Evolutionary conservation across 345 rosid genomes (phyloP).

Genomic region (Iberis pinnata): DNA sequence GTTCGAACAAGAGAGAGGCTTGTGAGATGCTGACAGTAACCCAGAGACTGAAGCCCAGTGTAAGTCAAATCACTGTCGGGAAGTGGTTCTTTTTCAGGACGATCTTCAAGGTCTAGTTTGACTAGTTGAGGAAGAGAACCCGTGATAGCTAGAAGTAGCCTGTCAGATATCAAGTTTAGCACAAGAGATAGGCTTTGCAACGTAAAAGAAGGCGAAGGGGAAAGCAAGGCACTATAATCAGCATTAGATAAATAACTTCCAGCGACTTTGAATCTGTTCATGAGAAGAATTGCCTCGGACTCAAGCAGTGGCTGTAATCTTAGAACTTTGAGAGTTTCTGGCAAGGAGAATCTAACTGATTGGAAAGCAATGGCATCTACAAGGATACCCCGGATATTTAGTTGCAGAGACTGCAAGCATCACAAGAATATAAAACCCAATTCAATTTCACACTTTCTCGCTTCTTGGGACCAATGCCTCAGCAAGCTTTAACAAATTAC

Average conservation of each 20-base stretch:
- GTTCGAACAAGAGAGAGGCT: conserved; percentile 46
- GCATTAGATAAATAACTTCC: conserved; percentile 18
- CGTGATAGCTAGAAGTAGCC: conserved; percentile 38
- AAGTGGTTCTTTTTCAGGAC: conserved; percentile 40
- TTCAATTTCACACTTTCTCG: conserved; percentile 28
- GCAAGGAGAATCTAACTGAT: conserved; percentile 32
- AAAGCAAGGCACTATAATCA: conserved; percentile 15
- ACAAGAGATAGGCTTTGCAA: conserved; percentile 54
- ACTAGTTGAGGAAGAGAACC: conserved; percentile 40
- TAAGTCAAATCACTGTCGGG: conserved; percentile 42
- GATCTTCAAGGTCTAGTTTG: conserved; percentile 62
- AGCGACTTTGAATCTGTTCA: conserved; percentile 28
- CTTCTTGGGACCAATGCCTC: conserved; percentile 33
- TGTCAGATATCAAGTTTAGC: conserved; percentile 46
- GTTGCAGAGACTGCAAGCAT: conserved; percentile 44
- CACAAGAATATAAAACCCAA: conserved; percentile 29
- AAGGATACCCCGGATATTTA: conserved; percentile 38
- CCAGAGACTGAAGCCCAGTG: conserved; percentile 45
- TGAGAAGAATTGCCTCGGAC: conserved; percentile 34
- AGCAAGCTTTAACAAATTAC: conserved; percentile 35
- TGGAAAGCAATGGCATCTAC: conserved; percentile 32
- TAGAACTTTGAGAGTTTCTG: conserved; percentile 39
- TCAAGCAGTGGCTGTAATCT: conserved; percentile 43
- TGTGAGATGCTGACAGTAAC: conserved; percentile 36
- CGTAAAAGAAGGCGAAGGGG: conserved; percentile 27